Conservation (phyloP, 176 grass and related monocot species). For the Lolium multiflorum region DNA sequence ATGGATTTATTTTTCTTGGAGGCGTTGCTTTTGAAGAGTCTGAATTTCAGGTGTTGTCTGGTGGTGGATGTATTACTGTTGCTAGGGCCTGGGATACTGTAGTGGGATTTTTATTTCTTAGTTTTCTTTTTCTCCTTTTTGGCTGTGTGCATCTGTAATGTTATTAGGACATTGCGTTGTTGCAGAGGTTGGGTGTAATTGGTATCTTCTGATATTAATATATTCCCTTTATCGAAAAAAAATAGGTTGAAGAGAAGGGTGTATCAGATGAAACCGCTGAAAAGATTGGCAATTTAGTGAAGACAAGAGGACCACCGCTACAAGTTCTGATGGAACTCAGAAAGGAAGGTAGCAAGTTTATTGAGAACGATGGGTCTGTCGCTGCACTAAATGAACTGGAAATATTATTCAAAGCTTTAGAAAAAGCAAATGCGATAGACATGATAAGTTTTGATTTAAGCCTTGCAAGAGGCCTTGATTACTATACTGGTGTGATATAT, state of each 20-base stretch:
- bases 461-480: slow-evolving; percentile 92
- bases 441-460: slow-evolving; percentile 87
- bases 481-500: slow-evolving; percentile 93
- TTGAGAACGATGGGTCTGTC: slow-evolving; percentile 65
- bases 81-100: no score
- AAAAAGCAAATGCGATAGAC: slow-evolving; percentile 74
- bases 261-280: slow-evolving; percentile 84
- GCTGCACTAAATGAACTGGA: slow-evolving; percentile 79
- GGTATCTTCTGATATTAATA: no score
- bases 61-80: no score
- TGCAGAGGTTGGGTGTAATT: no score
- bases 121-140: no score
- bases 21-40: no score
- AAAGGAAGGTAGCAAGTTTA: slow-evolving; percentile 68
- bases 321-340: slow-evolving; percentile 71
- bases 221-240: no score
- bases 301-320: slow-evolving; percentile 66
- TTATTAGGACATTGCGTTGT: no score
- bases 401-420: slow-evolving; percentile 76
- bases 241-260: slow-evolving; percentile 93
- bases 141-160: no score
- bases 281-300: slow-evolving; percentile 76
- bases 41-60: no score
- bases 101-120: no score
- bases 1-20: no score